phyloP scores from a whole-genome alignment of 2,329 filamentous ascomycete species.

The Pseudonectria buxi region DNA sequence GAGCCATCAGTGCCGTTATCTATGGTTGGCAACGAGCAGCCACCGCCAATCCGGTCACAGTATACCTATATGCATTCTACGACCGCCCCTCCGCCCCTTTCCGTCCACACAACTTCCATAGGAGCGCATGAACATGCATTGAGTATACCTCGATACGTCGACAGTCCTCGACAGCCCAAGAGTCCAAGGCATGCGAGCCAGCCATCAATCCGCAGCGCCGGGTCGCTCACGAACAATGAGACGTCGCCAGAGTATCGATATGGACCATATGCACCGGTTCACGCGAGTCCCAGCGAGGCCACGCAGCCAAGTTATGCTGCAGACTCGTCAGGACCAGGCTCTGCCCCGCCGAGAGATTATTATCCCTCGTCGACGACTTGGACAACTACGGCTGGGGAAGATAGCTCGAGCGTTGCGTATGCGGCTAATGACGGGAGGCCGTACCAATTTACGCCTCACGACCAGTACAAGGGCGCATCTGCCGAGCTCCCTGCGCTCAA shows the following conservation, averaged over 20 bases:
- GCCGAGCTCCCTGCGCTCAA: conserved; percentile 23
- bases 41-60: conserved; percentile 44
- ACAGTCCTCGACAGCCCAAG: conserved; percentile 50
- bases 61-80: conserved; percentile 49
- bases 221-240: conserved; percentile 43
- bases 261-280: conserved; percentile 34
- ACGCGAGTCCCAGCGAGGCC: conserved; percentile 25
- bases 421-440: conserved; percentile 38
- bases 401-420: conserved; percentile 39
- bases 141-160: conserved; percentile 51
- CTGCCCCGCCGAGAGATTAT: conserved; percentile 40
- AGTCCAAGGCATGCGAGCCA: conserved; percentile 49
- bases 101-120: conserved; percentile 32
- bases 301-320: conserved; percentile 24
- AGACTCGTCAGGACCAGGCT: conserved; percentile 22
- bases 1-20: conserved; percentile 45
- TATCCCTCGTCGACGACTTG: conserved; percentile 46
- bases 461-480: conserved; percentile 37
- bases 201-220: conserved; percentile 45
- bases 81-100: conserved; percentile 43
- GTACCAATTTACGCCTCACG: conserved; percentile 42
- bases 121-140: conserved; percentile 37
- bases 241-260: conserved; percentile 51
- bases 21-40: conserved; percentile 41
- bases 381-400: conserved; percentile 45